Evolutionary conservation across 352 stramenopile genomes (phyloP).

Genomic region (Globisporangium spinosum): DNA sequence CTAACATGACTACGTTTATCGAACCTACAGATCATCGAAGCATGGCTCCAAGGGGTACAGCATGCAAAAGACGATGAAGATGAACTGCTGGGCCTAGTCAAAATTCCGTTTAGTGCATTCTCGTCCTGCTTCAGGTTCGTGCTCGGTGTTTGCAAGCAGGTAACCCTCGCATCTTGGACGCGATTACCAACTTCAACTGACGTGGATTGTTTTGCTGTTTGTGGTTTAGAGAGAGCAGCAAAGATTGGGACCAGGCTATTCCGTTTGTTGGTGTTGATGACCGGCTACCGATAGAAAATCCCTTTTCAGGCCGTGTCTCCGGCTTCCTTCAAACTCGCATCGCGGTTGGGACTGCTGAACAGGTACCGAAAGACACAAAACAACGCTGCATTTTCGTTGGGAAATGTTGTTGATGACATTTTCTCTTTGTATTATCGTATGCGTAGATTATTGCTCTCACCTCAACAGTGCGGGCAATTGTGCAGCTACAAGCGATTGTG

Average conservation of each 20-base stretch:
- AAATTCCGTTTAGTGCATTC: constrained; percentile 27
- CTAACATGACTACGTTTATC: not conserved
- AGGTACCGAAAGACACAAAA: constrained; percentile 23
- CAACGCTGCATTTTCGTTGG: not conserved
- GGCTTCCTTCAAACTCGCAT: constrained; percentile 34
- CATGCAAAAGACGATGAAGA: constrained; percentile 8
- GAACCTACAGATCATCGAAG: constrained; percentile 37
- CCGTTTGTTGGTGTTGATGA: constrained; percentile 34
- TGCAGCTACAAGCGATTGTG: constrained; percentile 33
- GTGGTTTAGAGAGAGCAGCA: constrained; percentile 1
- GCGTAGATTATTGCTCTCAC: constrained; percentile 29
- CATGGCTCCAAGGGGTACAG: constrained; percentile 26
- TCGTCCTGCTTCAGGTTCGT: constrained; percentile 25
- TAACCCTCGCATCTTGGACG: not conserved
- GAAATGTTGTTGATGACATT: not conserved
- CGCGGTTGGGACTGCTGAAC: constrained; percentile 48
- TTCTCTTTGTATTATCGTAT: not conserved
- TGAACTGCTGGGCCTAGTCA: constrained; percentile 34
- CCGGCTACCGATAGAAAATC: constrained; percentile 38
- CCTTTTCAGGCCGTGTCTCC: constrained; percentile 30
- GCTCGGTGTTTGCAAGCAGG: not conserved
- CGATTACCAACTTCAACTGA: not conserved
- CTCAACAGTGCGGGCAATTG: constrained; percentile 23
- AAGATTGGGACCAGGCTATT: constrained; percentile 12
- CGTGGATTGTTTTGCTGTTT: not conserved